Evolutionary conservation across 306 rosid genomes (phyloP), one percentile per base, ranked within the genome.

Genomic region (Dalbergia cultrata): DNA sequence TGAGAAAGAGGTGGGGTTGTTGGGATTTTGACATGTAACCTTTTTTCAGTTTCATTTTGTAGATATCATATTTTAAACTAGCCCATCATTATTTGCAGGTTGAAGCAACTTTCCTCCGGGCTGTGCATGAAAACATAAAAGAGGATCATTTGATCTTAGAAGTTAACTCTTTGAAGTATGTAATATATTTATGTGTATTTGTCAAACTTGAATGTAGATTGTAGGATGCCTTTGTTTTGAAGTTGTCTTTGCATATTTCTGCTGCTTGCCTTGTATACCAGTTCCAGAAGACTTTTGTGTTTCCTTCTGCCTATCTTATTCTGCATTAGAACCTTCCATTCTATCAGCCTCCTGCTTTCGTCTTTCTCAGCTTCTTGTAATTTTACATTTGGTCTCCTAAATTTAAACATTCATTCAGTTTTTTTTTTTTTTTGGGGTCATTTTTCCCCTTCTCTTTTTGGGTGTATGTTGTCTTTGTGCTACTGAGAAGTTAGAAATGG

Each of bases 91-190:
- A 13, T 75, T 64, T 89, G 81, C 94, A 96, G 99, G 98, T 93
- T 72, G 98, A 96, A 88, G 97, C 94, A 64, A 96, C 99, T 54
- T 96, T 96, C 77, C 88, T 89, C 58, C 88, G 99, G 87, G 98
- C 91, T 73, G 99, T 89, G 79, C 87, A 92, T 22, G 99, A 96
- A 86, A 93, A 90, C 89, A 91, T 96, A 75, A 37, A 90, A 77
- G 97, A 87, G 21, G 90, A 79, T 61, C 82, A 90, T 84, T 86
- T 93, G 81, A 82, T 90, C 71, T 86, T 96, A 78, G 99, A 96
- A 87, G 86, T 96, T 65, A 96, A 93, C 84, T 87, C 98, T 62
- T 75, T 92, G 77, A 88, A 94, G 99, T 96, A 92, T 85, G 90
- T 74, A n/a, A n/a, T n/a, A 59, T 31, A 59, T 3, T 39, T 74